phyloP scores from a whole-genome alignment of 192 early-diverging fungal genomes.

The Linnemannia schmuckeri region DNA sequence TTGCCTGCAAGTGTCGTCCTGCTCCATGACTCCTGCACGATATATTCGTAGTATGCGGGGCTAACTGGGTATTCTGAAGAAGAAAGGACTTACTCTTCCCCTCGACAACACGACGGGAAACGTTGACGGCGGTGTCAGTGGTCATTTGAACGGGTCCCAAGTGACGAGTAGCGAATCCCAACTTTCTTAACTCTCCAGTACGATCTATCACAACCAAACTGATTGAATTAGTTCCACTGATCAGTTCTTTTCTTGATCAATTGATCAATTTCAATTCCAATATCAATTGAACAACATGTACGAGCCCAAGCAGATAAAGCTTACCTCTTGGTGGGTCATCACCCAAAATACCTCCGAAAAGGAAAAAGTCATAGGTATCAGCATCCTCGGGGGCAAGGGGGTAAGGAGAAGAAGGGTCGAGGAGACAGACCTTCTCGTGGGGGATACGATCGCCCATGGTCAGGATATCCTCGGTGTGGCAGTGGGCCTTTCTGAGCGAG shows the following conservation, averaged over 20 bases:
- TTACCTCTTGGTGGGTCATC: slow-evolving; percentile 76
- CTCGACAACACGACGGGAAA: slow-evolving; percentile 76
- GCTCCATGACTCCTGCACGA: neutral
- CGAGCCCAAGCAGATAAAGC: neutral
- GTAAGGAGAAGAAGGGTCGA: slow-evolving; percentile 75
- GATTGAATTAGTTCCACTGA: neutral
- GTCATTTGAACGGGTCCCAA: slow-evolving; percentile 88
- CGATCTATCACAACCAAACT: slow-evolving; percentile 48
- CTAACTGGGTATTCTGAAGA: neutral
- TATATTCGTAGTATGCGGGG: neutral
- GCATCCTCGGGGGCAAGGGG: slow-evolving; percentile 75
- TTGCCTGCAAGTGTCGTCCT: neutral
- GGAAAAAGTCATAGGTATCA: slow-evolving; percentile 75
- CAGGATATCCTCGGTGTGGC: slow-evolving; percentile 64
- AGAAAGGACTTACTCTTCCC: slow-evolving; percentile 60
- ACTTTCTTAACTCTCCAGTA: slow-evolving; percentile 71
- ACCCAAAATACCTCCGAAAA: slow-evolving; percentile 89
- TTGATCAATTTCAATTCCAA: no score
- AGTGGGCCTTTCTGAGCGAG: slow-evolving; percentile 60
- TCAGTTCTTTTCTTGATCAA: neutral
- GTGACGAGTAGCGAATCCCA: slow-evolving; percentile 78
- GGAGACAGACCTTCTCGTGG: slow-evolving; percentile 72
- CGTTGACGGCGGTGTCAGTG: slow-evolving; percentile 85
- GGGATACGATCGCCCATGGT: slow-evolving; percentile 60
- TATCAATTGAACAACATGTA: neutral